Conservation (phyloP, 306 rosid species). For the Prunus mira region DNA sequence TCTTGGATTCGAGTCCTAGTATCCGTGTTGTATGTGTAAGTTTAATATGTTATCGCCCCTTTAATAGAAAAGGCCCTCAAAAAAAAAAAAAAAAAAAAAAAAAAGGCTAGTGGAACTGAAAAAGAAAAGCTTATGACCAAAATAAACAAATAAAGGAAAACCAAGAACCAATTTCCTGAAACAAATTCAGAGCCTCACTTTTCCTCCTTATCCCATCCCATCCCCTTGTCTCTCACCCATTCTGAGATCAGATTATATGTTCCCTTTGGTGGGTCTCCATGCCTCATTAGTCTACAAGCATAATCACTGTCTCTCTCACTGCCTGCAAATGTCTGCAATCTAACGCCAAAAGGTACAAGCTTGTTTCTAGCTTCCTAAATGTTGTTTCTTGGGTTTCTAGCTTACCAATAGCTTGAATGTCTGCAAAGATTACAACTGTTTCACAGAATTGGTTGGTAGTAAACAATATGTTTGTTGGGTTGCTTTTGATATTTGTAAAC, state of each 20-base stretch:
- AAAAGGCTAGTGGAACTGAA: no score
- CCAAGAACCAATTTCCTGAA: background rate
- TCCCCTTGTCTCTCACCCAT: background rate
- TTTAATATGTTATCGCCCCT: no score
- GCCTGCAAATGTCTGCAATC: slow-evolving; percentile 2
- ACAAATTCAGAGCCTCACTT: slow-evolving; percentile 8
- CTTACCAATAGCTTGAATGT: background rate
- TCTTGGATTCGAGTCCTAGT: fast-evolving
- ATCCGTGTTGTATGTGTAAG: no score
- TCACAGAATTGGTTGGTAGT: background rate
- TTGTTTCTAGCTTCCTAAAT: background rate
- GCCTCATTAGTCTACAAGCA: background rate
- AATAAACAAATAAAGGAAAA: background rate
- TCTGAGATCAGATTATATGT: background rate
- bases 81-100: no score
- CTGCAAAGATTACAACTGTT: slow-evolving; percentile 1
- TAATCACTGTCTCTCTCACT: background rate
- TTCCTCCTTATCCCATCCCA: slow-evolving; percentile 15
- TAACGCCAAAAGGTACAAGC: background rate
- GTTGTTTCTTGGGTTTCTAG: no score
- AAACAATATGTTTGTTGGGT: background rate
- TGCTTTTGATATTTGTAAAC: background rate
- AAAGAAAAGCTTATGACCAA: no score
- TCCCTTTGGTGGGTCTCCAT: background rate
- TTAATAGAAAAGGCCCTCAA: no score